Percentiles rank a stretch among this genome's conserved stretches.
phyloP scores from a whole-genome alignment of 805 yeast species.

The Yamadazyma endophytica region DNA sequence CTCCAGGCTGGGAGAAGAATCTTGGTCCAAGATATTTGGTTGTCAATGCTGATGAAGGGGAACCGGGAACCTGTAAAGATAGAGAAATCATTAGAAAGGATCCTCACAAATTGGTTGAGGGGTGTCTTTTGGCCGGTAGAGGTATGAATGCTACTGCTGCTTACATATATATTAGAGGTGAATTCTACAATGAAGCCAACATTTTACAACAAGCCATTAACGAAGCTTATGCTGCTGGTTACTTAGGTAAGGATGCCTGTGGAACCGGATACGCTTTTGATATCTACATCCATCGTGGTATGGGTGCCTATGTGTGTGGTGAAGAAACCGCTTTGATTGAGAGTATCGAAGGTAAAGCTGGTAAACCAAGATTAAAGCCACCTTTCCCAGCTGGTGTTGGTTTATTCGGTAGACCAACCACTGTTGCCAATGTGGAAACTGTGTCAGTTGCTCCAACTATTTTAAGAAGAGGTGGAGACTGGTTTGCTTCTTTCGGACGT shows the following conservation, averaged over 20 bases:
- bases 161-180: slow-evolving; percentile 87
- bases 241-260: slow-evolving; percentile 80
- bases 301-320: slow-evolving; percentile 92
- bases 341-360: slow-evolving; percentile 88
- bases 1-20: slow-evolving; percentile 93
- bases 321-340: slow-evolving; percentile 90
- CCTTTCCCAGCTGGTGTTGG: slow-evolving; percentile 96
- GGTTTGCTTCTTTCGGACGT: slow-evolving; percentile 83
- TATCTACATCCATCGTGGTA: slow-evolving; percentile 82
- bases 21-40: slow-evolving; percentile 85
- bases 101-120: slow-evolving; percentile 88
- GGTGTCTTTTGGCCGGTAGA: slow-evolving; percentile 85
- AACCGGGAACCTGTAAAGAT: slow-evolving; percentile 92
- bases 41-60: slow-evolving; percentile 92
- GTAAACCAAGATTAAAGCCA: slow-evolving; percentile 90
- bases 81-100: slow-evolving; percentile 88
- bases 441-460: slow-evolving; percentile 89
- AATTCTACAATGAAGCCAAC: slow-evolving; percentile 78
- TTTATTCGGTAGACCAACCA: slow-evolving; percentile 84
- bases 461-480: slow-evolving; percentile 81
- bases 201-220: slow-evolving; percentile 76
- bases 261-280: slow-evolving; percentile 85
- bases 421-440: slow-evolving; percentile 89
- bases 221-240: slow-evolving; percentile 80
- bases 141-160: slow-evolving; percentile 95